A percentile compares a stretch with the other conserved stretches of the same genome.
These are phyloP conservation scores for Metarhizium rileyi DNA, from an alignment of 2,329 filamentous ascomycete genomes.

Conservation along the genomic window DNA sequence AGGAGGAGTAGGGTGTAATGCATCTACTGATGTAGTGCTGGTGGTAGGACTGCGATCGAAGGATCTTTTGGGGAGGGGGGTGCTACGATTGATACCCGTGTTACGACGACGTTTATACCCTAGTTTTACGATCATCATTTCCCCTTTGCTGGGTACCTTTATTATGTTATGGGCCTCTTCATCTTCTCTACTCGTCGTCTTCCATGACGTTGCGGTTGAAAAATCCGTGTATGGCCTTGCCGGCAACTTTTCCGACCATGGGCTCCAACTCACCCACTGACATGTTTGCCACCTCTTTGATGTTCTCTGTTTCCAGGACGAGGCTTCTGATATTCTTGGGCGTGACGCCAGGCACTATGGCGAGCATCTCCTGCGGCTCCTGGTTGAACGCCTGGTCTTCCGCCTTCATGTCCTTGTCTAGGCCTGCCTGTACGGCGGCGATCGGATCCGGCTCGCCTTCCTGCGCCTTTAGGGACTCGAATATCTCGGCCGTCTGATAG, in stretches of 20 bases:
- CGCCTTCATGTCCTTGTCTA: slow-evolving; percentile 46
- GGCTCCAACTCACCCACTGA: slow-evolving; percentile 59
- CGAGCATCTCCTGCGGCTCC: slow-evolving; percentile 83
- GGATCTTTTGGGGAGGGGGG: not conserved
- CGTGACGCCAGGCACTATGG: slow-evolving; percentile 73
- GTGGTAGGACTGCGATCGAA: not conserved
- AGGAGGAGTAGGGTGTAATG: slow-evolving; percentile 15
- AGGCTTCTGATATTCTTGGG: slow-evolving; percentile 67
- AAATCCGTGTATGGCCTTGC: slow-evolving; percentile 68
- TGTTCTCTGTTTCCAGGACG: slow-evolving; percentile 61
- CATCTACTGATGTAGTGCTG: not conserved
- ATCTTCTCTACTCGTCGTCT: slow-evolving; percentile 26
- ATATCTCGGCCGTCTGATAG: slow-evolving; percentile 96
- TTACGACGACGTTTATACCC: slow-evolving; percentile 5
- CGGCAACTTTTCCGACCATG: slow-evolving; percentile 65
- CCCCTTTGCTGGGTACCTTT: slow-evolving; percentile 6
- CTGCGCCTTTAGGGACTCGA: slow-evolving; percentile 83
- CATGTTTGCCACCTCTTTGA: slow-evolving; percentile 82
- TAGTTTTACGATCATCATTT: not conserved
- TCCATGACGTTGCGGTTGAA: slow-evolving; percentile 60
- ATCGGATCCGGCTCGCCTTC: slow-evolving; percentile 86
- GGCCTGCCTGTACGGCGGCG: slow-evolving; percentile 70
- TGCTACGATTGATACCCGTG: not conserved
- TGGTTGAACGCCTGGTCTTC: slow-evolving; percentile 69
- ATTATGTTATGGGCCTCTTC: not conserved